Conservation (phyloP, 768 basidiomycete species). For the Macrocybe gigantea region DNA sequence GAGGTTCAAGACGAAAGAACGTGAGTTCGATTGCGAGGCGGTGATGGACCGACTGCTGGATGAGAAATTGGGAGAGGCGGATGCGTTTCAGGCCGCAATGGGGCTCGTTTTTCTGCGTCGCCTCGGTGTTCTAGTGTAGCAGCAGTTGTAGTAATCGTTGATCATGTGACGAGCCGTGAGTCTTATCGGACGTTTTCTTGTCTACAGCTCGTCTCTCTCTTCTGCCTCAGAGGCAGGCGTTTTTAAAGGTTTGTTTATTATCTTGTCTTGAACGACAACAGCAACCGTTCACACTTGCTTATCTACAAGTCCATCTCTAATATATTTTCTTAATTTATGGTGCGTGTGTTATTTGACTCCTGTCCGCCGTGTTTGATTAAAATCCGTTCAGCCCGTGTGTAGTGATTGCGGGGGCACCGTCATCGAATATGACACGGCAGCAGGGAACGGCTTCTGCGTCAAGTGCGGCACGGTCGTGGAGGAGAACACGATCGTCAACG, state of each 20-base stretch:
- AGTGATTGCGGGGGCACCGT: conserved; percentile 77
- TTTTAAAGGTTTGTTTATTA: no score
- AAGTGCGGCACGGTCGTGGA: conserved; percentile 87
- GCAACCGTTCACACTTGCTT: no score
- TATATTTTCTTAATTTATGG: conserved; percentile 8
- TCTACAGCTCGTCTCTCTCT: no score
- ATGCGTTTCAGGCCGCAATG: conserved; percentile 45
- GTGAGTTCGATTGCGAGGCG: conserved; percentile 14
- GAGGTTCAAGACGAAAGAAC: conserved; percentile 10
- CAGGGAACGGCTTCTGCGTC: conserved; percentile 82
- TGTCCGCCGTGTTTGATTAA: not conserved
- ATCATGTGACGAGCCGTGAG: no score
- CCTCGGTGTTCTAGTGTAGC: no score
- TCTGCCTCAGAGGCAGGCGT: no score
- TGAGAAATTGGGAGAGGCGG: conserved; percentile 23
- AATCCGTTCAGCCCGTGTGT: conserved; percentile 47
- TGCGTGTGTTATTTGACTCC: conserved; percentile 10
- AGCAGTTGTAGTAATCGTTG: no score
- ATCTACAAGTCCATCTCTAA: not conserved
- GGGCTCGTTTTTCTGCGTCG: conserved; percentile 35
- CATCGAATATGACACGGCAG: conserved; percentile 80
- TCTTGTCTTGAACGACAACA: no score
- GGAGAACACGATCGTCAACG: conserved; percentile 90
- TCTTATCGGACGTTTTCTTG: no score
- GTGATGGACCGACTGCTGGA: conserved; percentile 27